phyloP scores from a whole-genome alignment of 129 eudicot genomes.

The Flaveria robusta region DNA sequence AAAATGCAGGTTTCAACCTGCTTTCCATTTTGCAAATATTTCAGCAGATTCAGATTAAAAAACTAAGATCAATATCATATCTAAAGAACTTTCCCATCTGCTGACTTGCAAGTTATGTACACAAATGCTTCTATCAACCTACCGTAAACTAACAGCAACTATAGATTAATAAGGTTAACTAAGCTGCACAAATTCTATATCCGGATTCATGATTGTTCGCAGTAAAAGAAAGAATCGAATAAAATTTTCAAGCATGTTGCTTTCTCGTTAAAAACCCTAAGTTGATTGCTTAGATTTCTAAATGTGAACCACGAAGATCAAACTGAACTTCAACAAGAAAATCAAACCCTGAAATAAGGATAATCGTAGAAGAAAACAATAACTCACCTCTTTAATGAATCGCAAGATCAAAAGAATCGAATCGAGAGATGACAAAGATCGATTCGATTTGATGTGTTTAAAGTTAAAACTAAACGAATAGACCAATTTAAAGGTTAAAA shows the following conservation, averaged over 20 bases:
- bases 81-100: neutral
- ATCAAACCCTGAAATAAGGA: neutral
- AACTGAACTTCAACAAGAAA: neutral
- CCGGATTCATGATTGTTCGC: neutral
- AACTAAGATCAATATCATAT: neutral
- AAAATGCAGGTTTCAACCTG: too few relatives aligned
- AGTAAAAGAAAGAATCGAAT: neutral
- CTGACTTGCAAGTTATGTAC: neutral
- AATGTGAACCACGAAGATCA: neutral
- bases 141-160: neutral
- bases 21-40: neutral
- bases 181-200: neutral
- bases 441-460: neutral
- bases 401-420: slow-evolving; percentile 26
- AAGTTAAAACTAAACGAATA: slow-evolving; percentile 6
- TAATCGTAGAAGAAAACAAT: neutral
- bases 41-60: neutral
- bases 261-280: slow-evolving; percentile 26
- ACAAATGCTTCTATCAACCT: neutral
- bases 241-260: neutral
- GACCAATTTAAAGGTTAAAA: neutral
- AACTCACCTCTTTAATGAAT: slow-evolving; percentile 26
- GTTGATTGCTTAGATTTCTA: neutral
- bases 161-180: slow-evolving; percentile 7
- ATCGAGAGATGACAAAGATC: slow-evolving; percentile 17